phyloP scores from a whole-genome alignment of 2,329 filamentous ascomycete genomes.

The Penicillium sp. region DNA sequence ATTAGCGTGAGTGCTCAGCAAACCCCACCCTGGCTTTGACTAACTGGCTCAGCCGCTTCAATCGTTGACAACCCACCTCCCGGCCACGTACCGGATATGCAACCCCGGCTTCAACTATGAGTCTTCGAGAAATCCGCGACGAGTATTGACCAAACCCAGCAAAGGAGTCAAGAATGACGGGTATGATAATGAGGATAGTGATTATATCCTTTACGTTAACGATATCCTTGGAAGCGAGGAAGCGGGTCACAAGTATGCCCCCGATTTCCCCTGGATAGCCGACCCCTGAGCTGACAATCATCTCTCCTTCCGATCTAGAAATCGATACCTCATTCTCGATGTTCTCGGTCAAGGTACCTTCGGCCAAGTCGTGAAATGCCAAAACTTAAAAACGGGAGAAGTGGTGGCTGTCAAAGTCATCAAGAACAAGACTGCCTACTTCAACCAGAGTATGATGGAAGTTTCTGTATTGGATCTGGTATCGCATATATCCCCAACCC shows the following conservation, averaged over 20 bases:
- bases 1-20: conserved; percentile 71
- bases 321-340: conserved; percentile 94
- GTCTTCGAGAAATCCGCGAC: conserved; percentile 90
- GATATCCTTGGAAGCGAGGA: conserved; percentile 98
- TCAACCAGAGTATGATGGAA: conserved; percentile 99
- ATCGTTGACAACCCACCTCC: conserved; percentile 89
- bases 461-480: conserved; percentile 95
- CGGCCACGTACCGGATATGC: conserved; percentile 95
- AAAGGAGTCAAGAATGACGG: conserved; percentile 98
- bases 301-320: conserved; percentile 52
- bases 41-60: conserved; percentile 72
- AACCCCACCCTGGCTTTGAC: neutral
- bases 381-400: conserved; percentile 97
- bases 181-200: conserved; percentile 98
- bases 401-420: conserved; percentile 99
- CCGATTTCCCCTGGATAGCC: neutral
- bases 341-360: conserved; percentile 97
- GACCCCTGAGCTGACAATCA: conserved; percentile 11
- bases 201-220: conserved; percentile 98
- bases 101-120: conserved; percentile 99
- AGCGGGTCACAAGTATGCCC: conserved; percentile 85
- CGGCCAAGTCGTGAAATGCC: conserved; percentile 97
- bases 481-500: conserved; percentile 34
- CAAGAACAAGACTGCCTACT: conserved; percentile 98
- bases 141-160: conserved; percentile 96